Conservation (phyloP, 2,329 filamentous ascomycete genomes). For the Fonsecaea monophora region DNA sequence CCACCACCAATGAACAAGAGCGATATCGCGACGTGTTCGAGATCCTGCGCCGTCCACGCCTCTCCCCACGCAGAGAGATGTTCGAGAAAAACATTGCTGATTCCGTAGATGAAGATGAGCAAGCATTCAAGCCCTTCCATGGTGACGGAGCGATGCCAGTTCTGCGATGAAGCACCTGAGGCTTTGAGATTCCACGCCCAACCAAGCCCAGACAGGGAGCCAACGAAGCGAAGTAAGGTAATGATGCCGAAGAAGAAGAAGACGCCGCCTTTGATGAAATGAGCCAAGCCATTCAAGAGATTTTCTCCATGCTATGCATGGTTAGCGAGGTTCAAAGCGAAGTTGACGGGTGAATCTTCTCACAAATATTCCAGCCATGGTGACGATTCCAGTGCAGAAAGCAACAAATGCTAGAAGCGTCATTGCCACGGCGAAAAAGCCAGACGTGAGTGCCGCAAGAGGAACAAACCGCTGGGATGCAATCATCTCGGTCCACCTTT, state of each 20-base stretch:
- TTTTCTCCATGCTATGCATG: slow-evolving; percentile 51
- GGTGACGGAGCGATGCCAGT: slow-evolving; percentile 64
- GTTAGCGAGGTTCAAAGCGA: slow-evolving; percentile 24
- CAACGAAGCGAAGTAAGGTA: slow-evolving; percentile 79
- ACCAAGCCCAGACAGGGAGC: slow-evolving; percentile 77
- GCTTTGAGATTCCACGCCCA: slow-evolving; percentile 86
- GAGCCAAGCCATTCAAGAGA: slow-evolving; percentile 78
- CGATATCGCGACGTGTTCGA: slow-evolving; percentile 86
- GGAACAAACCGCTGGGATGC: not conserved
- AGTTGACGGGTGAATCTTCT: not conserved
- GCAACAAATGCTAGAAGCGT: slow-evolving; percentile 20
- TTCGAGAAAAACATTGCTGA: slow-evolving; percentile 83
- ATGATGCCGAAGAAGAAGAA: slow-evolving; percentile 84
- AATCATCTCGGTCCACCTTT: slow-evolving; percentile 5
- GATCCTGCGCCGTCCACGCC: slow-evolving; percentile 73
- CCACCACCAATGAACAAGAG: slow-evolving; percentile 85
- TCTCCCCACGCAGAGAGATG: slow-evolving; percentile 73
- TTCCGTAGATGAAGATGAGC: slow-evolving; percentile 80
- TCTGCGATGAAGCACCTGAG: slow-evolving; percentile 57
- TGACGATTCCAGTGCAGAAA: slow-evolving; percentile 29
- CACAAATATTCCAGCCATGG: slow-evolving; percentile 50
- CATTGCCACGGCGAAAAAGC: slow-evolving; percentile 11
- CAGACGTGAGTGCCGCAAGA: slow-evolving; percentile 2
- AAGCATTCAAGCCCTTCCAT: slow-evolving; percentile 82
- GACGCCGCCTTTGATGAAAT: slow-evolving; percentile 83